Base-by-base conservation (phyloP, 345 rosid species). In the Gossypium ekmanianum region DNA sequence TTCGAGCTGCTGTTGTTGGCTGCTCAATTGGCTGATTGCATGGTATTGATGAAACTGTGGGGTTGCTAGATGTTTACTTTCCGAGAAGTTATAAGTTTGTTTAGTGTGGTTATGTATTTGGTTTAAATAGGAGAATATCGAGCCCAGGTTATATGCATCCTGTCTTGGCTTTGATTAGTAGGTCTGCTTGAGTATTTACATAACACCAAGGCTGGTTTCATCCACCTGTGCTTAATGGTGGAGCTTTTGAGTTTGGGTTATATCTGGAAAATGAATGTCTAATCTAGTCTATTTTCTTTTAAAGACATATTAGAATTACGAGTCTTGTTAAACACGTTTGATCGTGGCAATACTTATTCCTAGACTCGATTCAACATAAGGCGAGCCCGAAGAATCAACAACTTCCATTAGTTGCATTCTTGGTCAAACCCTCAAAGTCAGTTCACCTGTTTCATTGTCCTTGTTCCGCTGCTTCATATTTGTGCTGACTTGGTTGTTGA, bases 401-500 rank as follows among this genome's bases (percentile, higher is more conserved):
- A 48, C 26, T 59, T 73, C 27, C 44, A 10, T 34, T 71, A 48
- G 74, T 54, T n/a, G n/a, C 29, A 17, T 55, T 71, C n/a, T 17
- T 24, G 27, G 18, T 41, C 26, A 51, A 56, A 43, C 66, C 27
- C 55, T 41, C n/a, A 59, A 56, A 43, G 78, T 43, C 55, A 9
- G 50, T 27, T 58, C 75, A 45, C 22, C 45, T 48, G 20, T 59
- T 64, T 71, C 58, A 16, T 48, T 39, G 43, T 74, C 50, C 27
- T 52, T 58, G 66, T 54, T 71, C 41, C 41, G 1, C 41, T 34
- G 41, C 41, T 18, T 16, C 18, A 4, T 74, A 70, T 76, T 78
- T 75, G 51, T 81, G 66, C 71, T 56, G 59, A 43, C 71, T 76
- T 47, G 27, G 64, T 76, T 74, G 79, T 66, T 74, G 67, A 41